Evolutionary conservation across 2,329 filamentous ascomycete genomes (phyloP).

Genomic region (Xylaria sp.): DNA sequence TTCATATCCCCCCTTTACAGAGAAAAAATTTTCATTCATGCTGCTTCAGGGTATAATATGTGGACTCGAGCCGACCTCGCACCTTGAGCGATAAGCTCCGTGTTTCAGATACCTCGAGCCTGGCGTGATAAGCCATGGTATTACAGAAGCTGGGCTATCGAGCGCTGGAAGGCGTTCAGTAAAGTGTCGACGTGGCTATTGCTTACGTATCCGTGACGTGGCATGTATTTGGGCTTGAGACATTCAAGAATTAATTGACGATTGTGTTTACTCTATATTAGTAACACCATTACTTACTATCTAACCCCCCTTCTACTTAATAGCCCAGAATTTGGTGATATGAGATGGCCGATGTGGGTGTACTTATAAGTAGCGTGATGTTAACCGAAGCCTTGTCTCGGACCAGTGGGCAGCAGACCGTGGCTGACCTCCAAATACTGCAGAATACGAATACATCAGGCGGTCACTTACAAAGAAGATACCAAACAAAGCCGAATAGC

Average conservation of each 20-base stretch:
- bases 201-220: slow-evolving; percentile 15
- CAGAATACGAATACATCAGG: no score
- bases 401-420: neutral
- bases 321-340: neutral
- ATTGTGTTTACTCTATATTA: neutral
- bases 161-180: neutral
- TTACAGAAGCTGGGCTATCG: neutral
- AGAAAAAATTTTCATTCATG: no score
- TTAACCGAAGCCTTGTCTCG: neutral
- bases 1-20: neutral
- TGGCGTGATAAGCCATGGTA: neutral
- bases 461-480: no score
- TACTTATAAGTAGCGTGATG: no score
- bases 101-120: slow-evolving; percentile 3
- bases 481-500: neutral
- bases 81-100: neutral
- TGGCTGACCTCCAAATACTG: no score
- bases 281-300: neutral
- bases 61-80: neutral
- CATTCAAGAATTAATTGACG: neutral
- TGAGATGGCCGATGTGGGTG: no score
- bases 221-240: neutral
- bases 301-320: neutral
- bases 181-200: neutral
- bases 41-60: neutral